These are phyloP conservation scores for Aspergillus floridensis DNA, from an alignment of 2,329 filamentous ascomycete genomes.

Conservation along the genomic window DNA sequence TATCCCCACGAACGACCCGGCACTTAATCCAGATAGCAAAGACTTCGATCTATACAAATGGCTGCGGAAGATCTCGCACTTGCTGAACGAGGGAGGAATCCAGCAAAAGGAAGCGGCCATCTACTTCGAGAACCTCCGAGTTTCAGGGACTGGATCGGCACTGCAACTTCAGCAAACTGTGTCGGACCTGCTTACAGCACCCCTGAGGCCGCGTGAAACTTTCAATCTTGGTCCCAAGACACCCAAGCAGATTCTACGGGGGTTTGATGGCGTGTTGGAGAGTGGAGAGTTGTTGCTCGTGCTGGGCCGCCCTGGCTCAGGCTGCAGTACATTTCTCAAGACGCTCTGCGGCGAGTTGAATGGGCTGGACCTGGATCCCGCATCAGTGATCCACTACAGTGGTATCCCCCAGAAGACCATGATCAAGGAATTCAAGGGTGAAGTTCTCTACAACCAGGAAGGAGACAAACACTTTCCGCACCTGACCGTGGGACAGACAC, in stretches of 20 bases:
- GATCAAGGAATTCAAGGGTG: neutral
- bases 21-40: neutral
- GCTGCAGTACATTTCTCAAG: neutral
- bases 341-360: neutral
- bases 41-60: conserved; percentile 1
- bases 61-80: neutral
- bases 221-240: neutral
- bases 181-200: neutral
- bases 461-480: conserved; percentile 68
- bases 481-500: conserved; percentile 66
- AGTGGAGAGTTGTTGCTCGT: conserved; percentile 1
- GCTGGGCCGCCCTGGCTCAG: neutral
- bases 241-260: neutral
- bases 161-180: neutral
- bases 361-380: neutral
- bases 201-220: neutral
- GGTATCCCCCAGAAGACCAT: neutral
- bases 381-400: neutral
- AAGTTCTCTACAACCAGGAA: conserved; percentile 40
- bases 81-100: neutral
- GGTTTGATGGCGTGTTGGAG: neutral
- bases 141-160: neutral
- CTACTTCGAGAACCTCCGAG: neutral
- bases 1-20: neutral
- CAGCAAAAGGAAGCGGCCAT: neutral